phyloP scores from a whole-genome alignment of 2,329 filamentous ascomycete genomes.

The Niveomyces coronatus region DNA sequence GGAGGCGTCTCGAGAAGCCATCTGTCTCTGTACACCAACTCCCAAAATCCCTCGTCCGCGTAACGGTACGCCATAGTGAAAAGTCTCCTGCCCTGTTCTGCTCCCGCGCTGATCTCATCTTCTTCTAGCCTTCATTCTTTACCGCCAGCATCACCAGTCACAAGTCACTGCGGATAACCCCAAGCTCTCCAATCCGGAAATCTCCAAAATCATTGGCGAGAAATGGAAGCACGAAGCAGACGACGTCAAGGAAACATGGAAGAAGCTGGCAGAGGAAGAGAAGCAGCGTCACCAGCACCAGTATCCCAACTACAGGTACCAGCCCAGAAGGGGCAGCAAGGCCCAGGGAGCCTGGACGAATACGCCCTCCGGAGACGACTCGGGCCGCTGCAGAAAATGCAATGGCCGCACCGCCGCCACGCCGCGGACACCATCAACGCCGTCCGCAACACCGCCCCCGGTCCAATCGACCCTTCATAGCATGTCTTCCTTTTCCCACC shows the following conservation, averaged over 20 bases:
- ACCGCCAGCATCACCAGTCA: conserved; percentile 85
- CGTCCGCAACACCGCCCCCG: conserved; percentile 28
- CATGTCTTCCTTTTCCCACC: conserved; percentile 13
- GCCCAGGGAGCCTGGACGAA: conserved; percentile 21
- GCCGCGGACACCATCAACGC: conserved; percentile 46
- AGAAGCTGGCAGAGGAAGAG: conserved; percentile 81
- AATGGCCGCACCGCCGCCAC: conserved; percentile 57
- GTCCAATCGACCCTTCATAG: conserved; percentile 17
- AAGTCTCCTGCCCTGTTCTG: neutral
- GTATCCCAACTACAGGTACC: conserved; percentile 91
- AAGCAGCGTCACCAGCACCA: conserved; percentile 80
- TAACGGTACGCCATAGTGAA: conserved; percentile 43
- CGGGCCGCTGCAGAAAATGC: conserved; percentile 58
- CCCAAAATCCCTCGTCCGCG: conserved; percentile 49
- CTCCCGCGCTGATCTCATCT: neutral
- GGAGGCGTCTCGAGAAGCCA: conserved; percentile 30
- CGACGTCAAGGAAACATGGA: conserved; percentile 76
- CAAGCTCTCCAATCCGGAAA: conserved; percentile 87
- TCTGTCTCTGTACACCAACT: conserved; percentile 46
- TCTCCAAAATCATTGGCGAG: conserved; percentile 92
- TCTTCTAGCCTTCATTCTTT: conserved; percentile 81
- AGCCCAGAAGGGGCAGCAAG: conserved; percentile 57
- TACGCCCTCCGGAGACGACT: conserved; percentile 34
- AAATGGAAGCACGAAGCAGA: conserved; percentile 75
- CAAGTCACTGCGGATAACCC: conserved; percentile 72